Evolutionary conservation across 2,329 filamentous ascomycete genomes (phyloP).

Genomic region (Colletotrichum godetiae): DNA sequence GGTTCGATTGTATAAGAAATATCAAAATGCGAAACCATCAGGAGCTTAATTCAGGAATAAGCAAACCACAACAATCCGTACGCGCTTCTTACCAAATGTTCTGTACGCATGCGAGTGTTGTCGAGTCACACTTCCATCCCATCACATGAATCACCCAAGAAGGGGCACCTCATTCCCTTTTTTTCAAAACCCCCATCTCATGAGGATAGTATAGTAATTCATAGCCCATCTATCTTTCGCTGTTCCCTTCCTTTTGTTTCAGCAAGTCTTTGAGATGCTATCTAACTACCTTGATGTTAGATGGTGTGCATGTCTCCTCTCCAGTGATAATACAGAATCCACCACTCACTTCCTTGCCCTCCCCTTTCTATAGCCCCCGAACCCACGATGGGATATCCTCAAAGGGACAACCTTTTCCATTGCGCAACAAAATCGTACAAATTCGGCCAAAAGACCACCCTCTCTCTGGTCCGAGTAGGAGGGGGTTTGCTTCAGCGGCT

Average conservation of each 20-base stretch:
- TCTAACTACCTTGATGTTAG: neutral
- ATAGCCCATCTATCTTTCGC: neutral
- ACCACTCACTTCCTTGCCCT: neutral
- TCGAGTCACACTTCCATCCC: neutral
- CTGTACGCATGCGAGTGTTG: no score
- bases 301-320: neutral
- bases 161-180: neutral
- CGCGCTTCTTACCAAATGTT: neutral
- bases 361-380: neutral
- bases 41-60: neutral
- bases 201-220: neutral
- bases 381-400: neutral
- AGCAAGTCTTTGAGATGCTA: neutral
- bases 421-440: neutral
- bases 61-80: neutral
- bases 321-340: neutral
- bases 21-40: neutral
- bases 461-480: neutral
- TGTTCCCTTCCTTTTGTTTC: neutral
- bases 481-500: neutral
- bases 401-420: neutral
- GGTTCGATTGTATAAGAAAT: neutral
- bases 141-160: neutral
- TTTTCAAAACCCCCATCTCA: neutral
- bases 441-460: neutral